phyloP scores from a whole-genome alignment of 2,329 filamentous ascomycete genomes.

The Colletotrichum filicis region DNA sequence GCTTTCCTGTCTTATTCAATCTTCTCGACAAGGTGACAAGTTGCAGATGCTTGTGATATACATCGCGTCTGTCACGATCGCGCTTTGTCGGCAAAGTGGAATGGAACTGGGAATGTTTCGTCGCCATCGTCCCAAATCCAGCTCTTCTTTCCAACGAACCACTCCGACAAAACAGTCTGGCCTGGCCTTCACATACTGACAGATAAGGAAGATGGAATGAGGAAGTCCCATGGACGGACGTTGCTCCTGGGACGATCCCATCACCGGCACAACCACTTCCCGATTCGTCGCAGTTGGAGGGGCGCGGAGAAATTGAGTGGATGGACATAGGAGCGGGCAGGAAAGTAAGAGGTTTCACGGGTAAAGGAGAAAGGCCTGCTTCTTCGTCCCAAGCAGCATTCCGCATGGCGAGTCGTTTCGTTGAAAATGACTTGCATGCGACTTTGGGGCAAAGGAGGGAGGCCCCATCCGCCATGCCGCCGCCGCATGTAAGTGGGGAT shows the following conservation, averaged over 20 bases:
- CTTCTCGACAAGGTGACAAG: not conserved
- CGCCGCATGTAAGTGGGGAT: not conserved
- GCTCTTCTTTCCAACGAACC: not conserved
- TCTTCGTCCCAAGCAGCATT: not conserved
- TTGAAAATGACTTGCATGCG: not conserved
- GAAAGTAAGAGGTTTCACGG: not conserved
- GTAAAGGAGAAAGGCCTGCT: not conserved
- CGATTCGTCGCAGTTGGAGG: conserved; percentile 12
- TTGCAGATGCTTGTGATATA: not conserved
- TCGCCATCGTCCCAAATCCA: not conserved
- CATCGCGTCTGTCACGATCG: not conserved
- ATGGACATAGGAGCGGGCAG: not conserved
- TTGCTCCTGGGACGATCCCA: conserved; percentile 5
- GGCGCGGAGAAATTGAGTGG: not conserved
- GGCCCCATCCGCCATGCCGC: not conserved
- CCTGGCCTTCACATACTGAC: not conserved
- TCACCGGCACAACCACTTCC: not conserved
- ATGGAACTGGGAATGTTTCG: not conserved
- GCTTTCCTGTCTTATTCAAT: not conserved
- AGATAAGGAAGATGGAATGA: not conserved
- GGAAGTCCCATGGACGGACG: not conserved
- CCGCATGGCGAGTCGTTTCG: not conserved
- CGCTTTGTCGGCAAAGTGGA: not conserved
- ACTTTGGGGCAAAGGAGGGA: not conserved
- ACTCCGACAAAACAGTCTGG: not conserved